Conservation (phyloP, 129 eudicot species). For the Centella asiatica region DNA sequence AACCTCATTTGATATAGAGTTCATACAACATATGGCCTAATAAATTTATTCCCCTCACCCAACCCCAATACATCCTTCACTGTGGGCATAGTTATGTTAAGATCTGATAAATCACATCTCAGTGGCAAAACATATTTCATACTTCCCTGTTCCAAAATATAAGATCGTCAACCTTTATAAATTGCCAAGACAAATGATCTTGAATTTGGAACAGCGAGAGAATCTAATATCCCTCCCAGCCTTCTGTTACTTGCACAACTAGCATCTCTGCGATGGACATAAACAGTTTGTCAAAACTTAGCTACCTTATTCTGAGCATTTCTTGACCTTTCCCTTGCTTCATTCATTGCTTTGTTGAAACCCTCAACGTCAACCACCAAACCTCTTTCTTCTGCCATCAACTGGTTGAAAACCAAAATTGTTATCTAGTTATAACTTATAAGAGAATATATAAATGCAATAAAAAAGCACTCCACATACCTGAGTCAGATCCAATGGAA, state of each 20-base stretch:
- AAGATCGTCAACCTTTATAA: too few species aligned
- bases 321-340: conserved; percentile 98
- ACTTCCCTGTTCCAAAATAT: too few species aligned
- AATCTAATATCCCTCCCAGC: neutral
- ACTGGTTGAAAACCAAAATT: conserved; percentile 29
- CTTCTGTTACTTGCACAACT: neutral
- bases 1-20: neutral
- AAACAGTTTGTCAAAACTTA: neutral
- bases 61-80: too few species aligned
- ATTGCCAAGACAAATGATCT: too few species aligned
- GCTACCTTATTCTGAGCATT: conserved; percentile 82
- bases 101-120: too few species aligned
- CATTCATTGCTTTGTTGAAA: conserved; percentile 66
- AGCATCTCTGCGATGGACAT: neutral
- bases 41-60: neutral
- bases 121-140: too few species aligned
- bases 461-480: conserved; percentile 23
- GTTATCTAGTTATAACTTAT: neutral
- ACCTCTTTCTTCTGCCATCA: conserved; percentile 98
- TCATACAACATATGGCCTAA: neutral
- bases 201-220: too few species aligned
- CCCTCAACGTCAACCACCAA: conserved; percentile 77
- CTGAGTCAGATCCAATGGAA: conserved; percentile 96
- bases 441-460: neutral
- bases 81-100: too few species aligned